Percentiles rank a stretch among this genome's conserved stretches.
Evolutionary conservation across 2,329 filamentous ascomycete species (phyloP).

Genomic region (Cladosporium phlei): DNA sequence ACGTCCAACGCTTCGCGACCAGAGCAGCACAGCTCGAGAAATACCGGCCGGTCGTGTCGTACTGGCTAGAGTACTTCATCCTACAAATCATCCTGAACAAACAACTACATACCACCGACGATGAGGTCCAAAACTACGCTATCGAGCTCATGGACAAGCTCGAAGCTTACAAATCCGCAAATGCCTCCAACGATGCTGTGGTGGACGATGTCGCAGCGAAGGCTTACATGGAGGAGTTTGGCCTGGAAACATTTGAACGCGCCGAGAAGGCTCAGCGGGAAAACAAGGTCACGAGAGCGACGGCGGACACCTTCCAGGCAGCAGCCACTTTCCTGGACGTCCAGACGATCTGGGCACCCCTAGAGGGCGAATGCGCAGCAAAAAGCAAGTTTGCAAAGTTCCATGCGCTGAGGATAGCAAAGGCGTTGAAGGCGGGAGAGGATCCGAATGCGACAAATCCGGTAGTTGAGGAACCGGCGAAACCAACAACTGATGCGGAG

Average conservation of each 20-base stretch:
- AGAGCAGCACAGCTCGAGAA: slow-evolving; percentile 79
- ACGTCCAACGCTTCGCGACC: slow-evolving; percentile 77
- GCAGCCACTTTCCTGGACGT: slow-evolving; percentile 89
- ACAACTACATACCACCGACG: slow-evolving; percentile 70
- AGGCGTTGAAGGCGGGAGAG: slow-evolving; percentile 81
- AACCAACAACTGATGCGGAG: slow-evolving; percentile 18
- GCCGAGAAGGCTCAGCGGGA: slow-evolving; percentile 77
- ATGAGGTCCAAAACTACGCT: slow-evolving; percentile 76
- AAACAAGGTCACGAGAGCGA: slow-evolving; percentile 65
- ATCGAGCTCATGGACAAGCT: slow-evolving; percentile 84
- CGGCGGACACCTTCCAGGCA: slow-evolving; percentile 88
- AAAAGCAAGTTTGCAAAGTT: slow-evolving; percentile 98
- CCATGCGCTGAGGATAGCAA: slow-evolving; percentile 85
- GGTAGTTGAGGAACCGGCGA: slow-evolving; percentile 47
- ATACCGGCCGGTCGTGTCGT: slow-evolving; percentile 81
- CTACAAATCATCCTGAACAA: slow-evolving; percentile 85
- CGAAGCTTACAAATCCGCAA: slow-evolving; percentile 71
- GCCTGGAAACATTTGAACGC: slow-evolving; percentile 76
- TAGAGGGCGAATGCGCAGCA: slow-evolving; percentile 69
- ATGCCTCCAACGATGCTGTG: slow-evolving; percentile 75
- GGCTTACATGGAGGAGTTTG: slow-evolving; percentile 93
- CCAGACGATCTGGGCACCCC: slow-evolving; percentile 72
- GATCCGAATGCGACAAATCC: slow-evolving; percentile 93
- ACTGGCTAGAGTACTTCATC: slow-evolving; percentile 91
- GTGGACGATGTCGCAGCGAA: slow-evolving; percentile 80